Evolutionary conservation across 768 basidiomycete species (phyloP).

Genomic region (Pleurotus tuber-regium): DNA sequence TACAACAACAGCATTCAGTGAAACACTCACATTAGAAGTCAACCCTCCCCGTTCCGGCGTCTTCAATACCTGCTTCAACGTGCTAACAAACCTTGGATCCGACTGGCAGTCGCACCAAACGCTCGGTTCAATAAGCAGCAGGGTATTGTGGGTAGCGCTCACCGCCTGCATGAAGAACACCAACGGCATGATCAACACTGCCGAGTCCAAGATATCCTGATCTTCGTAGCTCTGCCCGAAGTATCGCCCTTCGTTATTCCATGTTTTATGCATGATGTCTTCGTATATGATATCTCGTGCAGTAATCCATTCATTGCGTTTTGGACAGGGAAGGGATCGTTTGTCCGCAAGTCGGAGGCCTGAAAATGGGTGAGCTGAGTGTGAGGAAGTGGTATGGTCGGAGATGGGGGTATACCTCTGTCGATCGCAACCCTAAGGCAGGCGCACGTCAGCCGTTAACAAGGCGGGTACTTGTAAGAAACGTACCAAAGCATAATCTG

Average conservation of each 20-base stretch:
- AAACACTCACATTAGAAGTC: constrained; percentile 79
- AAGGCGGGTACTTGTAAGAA: neutral
- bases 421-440: constrained; percentile 93
- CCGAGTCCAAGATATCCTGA: constrained; percentile 75
- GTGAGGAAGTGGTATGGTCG: neutral
- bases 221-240: constrained; percentile 94
- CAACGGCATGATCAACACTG: constrained; percentile 89
- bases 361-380: constrained; percentile 18
- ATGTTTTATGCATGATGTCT: constrained; percentile 87
- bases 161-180: constrained; percentile 89
- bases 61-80: constrained; percentile 79
- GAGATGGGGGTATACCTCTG: constrained; percentile 48
- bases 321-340: constrained; percentile 85
- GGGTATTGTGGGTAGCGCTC: constrained; percentile 22
- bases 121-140: no score
- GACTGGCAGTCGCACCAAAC: constrained; percentile 39
- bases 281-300: constrained; percentile 88
- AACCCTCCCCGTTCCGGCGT: constrained; percentile 89
- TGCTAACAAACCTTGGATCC: constrained; percentile 87
- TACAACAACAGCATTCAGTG: neutral
- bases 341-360: constrained; percentile 92
- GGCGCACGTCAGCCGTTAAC: neutral
- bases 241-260: constrained; percentile 65
- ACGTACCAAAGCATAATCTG: constrained; percentile 87
- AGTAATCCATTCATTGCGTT: constrained; percentile 64